Evolutionary conservation across 192 early-diverging fungal genomes (phyloP), one percentile per base, ranked within the genome.

Genomic region (Gaertneriomyces sp.): DNA sequence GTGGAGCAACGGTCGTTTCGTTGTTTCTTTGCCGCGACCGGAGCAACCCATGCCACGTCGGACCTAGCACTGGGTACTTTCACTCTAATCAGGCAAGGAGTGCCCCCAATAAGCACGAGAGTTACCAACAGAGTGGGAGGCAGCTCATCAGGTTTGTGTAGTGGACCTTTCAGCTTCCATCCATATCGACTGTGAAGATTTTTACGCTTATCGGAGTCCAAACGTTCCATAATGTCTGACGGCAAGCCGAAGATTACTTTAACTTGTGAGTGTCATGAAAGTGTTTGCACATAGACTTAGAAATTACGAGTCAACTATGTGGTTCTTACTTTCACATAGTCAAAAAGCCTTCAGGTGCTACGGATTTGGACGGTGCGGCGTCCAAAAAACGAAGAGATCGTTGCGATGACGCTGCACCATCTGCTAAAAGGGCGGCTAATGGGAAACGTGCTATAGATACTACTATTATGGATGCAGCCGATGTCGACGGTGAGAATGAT

Each of bases 321-420:
- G 5, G 54, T 16, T 56, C n/a, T 17, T 51, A 51, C 20, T 20
- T 51, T 51, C 49, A 51, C 49, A 56, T 16, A 38, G 54, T 39
- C 54, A 39, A 4, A 16, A 12, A 56, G 39, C 3, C 54, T 8
- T 39, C 54, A 33, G 54, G 39, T 16, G 33, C 17, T 25, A 38
- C 54, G 12, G 14, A 38, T 39, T 12, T 14, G 20, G 38, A 56
- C 54, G 54, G 33, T 14, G 39, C 5, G 4, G 14, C 54, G 19
- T 33, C 12, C 12, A 56, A 56, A 39, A 56, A 56, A 8, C 54
- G 16, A 38, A 14, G 8, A 33, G 25, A 33, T 33, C 25, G 25
- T 33, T 33, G 1, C 25, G 25, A 33, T 33, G 25, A 33, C 25
- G 25, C 25, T 33, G 25, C 25, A 33, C 25, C 25, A 33, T 33